Evolutionary conservation across 1,139 yeast genomes (phyloP).

Genomic region (Kurtzmaniella natalensis): DNA sequence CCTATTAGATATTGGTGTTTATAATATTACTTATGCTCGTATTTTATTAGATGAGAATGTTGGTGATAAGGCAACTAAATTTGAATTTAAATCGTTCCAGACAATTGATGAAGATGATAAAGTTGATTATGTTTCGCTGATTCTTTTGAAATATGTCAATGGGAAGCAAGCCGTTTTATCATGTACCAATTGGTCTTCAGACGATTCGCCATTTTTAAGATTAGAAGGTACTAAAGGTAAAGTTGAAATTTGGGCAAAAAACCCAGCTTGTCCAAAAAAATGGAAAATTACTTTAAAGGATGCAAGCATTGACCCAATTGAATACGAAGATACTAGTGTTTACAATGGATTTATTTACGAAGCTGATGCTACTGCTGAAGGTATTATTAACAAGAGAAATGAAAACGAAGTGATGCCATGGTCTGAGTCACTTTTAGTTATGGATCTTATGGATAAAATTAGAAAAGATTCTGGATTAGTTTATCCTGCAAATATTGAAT

Average conservation of each 20-base stretch:
- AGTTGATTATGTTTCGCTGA: slow-evolving; percentile 34
- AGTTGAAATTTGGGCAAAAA: slow-evolving; percentile 29
- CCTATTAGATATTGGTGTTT: slow-evolving; percentile 56
- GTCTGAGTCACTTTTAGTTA: slow-evolving; percentile 40
- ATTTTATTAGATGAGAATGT: slow-evolving; percentile 32
- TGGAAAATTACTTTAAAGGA: slow-evolving; percentile 25
- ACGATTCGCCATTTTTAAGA: slow-evolving; percentile 26
- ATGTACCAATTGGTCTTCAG: slow-evolving; percentile 25
- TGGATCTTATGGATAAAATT: slow-evolving; percentile 41
- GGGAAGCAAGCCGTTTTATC: slow-evolving; percentile 37
- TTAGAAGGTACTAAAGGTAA: slow-evolving; percentile 38
- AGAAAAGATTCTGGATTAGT: slow-evolving; percentile 37
- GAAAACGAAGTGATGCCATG: slow-evolving; percentile 36
- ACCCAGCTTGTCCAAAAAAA: slow-evolving; percentile 29
- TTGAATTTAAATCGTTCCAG: slow-evolving; percentile 26
- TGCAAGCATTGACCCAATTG: slow-evolving; percentile 14
- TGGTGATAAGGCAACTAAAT: slow-evolving; percentile 23
- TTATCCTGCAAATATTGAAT: slow-evolving; percentile 31
- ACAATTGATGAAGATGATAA: slow-evolving; percentile 22
- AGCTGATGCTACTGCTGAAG: slow-evolving; percentile 48
- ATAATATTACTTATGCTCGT: slow-evolving; percentile 48
- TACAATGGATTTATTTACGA: slow-evolving; percentile 47
- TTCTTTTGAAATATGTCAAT: slow-evolving; percentile 27
- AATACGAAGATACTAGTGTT: slow-evolving; percentile 22
- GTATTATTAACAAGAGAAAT: slow-evolving; percentile 29